Evolutionary conservation across 2,329 filamentous ascomycete species (phyloP), one percentile per base, ranked within the genome.

Genomic region (Coleophoma cylindrospora): DNA sequence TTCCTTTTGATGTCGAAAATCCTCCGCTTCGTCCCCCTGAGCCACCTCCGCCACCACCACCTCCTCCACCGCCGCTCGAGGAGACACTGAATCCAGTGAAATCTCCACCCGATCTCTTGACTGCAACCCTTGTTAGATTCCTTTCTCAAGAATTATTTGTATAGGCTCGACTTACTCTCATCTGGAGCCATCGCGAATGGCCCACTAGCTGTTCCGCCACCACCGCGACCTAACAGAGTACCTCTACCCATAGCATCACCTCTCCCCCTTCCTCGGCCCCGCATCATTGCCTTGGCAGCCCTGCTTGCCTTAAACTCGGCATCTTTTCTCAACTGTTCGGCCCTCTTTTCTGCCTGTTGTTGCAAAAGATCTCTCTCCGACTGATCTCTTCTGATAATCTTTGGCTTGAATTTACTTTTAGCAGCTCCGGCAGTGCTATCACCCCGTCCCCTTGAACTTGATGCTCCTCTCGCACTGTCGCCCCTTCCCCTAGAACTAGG

Each of bases 201-300:
- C 9, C 60, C 57, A 49, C 51, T 54, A 3, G 53, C 51, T 49
- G 40, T 49, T 27, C 34, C 17, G 19, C 40, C 27, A 36, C 43
- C 32, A 22, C 46, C 50, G 40, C 54, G 45, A 40, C 45, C 53
- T 32, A 34, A 43, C 2, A 50, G 45, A 34, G 48, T 43, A 14
- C 56, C 48, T 38, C 55, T 54, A 19, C 64, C 64, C 64, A 66
- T 66, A 38, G 56, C 56, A 62, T 65, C 63, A 22, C 64, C 64
- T 54, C 63, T 57, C 13, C 62, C 61, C 43, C 62, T 52, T 13
- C 52, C 55, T 27, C 27, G 27, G 15, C 51, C 48, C 41, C 56
- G 53, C 7, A 59, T 59, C 49, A 60, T 54, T 2, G 50, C 55
- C 43, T 56, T 53, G 9, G 52, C 49, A 49, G 50, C 50, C 47